Percentiles rank a stretch among this genome's conserved stretches.
Conservation (phyloP, 148 eudicot species). For the Amaranthus palmeri region DNA sequence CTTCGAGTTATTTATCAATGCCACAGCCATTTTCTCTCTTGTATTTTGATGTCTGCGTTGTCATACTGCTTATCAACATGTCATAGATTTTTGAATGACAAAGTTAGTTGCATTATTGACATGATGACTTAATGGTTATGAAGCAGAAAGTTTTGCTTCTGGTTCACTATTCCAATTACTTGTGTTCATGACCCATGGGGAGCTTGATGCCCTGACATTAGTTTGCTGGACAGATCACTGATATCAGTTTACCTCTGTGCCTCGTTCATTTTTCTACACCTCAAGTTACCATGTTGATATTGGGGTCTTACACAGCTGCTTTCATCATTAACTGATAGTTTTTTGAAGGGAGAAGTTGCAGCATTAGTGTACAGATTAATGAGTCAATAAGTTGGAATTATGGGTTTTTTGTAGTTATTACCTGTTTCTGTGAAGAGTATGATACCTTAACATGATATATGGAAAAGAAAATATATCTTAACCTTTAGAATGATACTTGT, state of each 20-base stretch:
- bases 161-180: no score
- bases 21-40: background rate
- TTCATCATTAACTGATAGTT: background rate
- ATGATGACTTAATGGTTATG: no score
- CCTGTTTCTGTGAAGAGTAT: background rate
- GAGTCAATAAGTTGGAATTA: background rate
- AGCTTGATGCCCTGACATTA: no score
- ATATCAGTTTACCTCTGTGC: background rate
- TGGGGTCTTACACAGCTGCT: background rate
- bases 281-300: background rate
- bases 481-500: background rate
- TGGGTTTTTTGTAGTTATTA: background rate
- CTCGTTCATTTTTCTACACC: background rate
- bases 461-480: background rate
- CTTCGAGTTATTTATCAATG: background rate
- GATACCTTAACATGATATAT: background rate
- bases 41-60: background rate
- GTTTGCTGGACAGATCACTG: background rate
- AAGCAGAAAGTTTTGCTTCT: no score
- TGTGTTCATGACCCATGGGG: no score
- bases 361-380: background rate
- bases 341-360: background rate
- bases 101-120: no score
- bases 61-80: background rate
- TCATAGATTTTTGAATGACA: no score